phyloP scores from a whole-genome alignment of 2,329 filamentous ascomycete genomes.

The Alternaria tenuissima region DNA sequence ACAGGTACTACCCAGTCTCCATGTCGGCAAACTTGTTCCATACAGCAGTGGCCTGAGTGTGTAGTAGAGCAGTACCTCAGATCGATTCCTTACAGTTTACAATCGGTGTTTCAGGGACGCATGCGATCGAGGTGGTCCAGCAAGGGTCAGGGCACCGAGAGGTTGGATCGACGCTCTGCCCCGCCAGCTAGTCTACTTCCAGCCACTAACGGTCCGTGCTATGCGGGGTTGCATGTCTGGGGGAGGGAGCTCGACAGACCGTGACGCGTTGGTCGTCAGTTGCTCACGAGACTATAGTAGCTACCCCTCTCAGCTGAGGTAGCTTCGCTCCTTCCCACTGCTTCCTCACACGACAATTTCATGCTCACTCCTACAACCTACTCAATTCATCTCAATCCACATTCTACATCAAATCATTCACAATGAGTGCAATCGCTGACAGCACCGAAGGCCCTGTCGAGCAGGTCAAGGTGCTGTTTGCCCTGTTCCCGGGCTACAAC shows the following conservation, averaged over 20 bases:
- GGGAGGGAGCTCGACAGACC: conserved; percentile 25
- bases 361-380: conserved; percentile 25
- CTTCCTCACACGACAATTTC: conserved; percentile 30
- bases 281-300: conserved; percentile 31
- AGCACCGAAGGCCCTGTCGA: conserved; percentile 58
- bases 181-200: conserved; percentile 27
- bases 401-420: conserved; percentile 35
- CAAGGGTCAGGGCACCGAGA: conserved; percentile 20
- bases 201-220: conserved; percentile 24
- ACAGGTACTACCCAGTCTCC: neutral
- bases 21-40: neutral
- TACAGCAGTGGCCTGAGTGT: neutral
- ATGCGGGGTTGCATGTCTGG: conserved; percentile 38
- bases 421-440: conserved; percentile 52
- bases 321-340: conserved; percentile 20
- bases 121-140: conserved; percentile 16
- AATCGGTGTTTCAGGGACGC: conserved; percentile 21
- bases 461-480: conserved; percentile 70
- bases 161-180: conserved; percentile 25
- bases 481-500: conserved; percentile 65
- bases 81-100: neutral
- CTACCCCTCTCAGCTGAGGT: conserved; percentile 34
- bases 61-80: neutral
- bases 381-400: conserved; percentile 28
- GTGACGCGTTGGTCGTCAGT: conserved; percentile 5